These are phyloP conservation scores for Thermothelomyces thermophilus DNA, from an alignment of 2,329 filamentous ascomycete species.

Conservation along the genomic window DNA sequence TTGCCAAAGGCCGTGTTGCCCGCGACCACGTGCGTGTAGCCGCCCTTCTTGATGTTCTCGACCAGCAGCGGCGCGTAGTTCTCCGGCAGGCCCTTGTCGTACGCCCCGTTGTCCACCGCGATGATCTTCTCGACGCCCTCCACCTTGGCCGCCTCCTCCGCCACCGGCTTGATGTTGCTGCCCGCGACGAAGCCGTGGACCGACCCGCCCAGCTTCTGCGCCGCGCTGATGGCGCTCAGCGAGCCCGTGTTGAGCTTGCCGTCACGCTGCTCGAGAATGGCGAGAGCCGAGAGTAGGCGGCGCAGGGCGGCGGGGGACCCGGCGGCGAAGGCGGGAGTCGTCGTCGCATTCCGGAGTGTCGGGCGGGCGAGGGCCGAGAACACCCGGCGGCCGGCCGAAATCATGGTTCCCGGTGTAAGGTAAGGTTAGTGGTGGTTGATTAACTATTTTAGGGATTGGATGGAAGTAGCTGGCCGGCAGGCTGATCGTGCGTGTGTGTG, in stretches of 20 bases:
- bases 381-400: constrained; percentile 27
- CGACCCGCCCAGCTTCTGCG: constrained; percentile 75
- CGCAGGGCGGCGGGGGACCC: constrained; percentile 47
- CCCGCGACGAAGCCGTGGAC: constrained; percentile 87
- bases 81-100: constrained; percentile 92
- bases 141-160: constrained; percentile 80
- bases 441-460: background rate
- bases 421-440: constrained; percentile 17
- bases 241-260: constrained; percentile 80
- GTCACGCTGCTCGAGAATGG: constrained; percentile 85
- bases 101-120: constrained; percentile 78
- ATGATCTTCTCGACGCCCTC: constrained; percentile 89
- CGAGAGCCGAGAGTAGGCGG: constrained; percentile 77
- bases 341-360: constrained; percentile 14
- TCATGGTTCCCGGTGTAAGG: constrained; percentile 18
- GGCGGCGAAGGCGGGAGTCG: constrained; percentile 9
- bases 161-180: constrained; percentile 64
- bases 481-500: too few relatives aligned
- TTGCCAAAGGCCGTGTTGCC: constrained; percentile 96
- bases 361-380: constrained; percentile 29
- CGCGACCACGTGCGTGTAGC: constrained; percentile 85
- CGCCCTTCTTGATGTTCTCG: constrained; percentile 94
- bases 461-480: background rate
- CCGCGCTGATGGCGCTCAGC: constrained; percentile 77
- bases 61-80: constrained; percentile 89